Base-by-base conservation (phyloP, 306 rosid species). In the Cucurbita argyrosperma region DNA sequence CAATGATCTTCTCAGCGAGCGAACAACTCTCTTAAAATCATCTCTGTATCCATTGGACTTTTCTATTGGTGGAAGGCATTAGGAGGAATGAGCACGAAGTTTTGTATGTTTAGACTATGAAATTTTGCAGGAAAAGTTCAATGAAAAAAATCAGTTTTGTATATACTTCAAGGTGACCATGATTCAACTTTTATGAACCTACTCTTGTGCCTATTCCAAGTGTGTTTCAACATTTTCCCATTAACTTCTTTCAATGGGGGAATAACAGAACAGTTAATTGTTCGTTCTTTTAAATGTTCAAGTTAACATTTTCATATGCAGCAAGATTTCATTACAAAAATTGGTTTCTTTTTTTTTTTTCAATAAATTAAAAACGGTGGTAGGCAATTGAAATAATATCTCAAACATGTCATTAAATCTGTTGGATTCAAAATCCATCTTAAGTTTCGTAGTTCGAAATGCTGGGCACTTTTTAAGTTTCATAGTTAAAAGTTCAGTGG, bases 31-130 rank as follows among this genome's bases (percentile, higher is more conserved):
- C 39, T 7, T 50, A 21, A 38, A 51, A 51, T n/a, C 35, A 50
- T 71, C 21, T 47, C 15, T 65, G 55, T 68, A 21, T 68, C 72
- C 71, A 71, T 79, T 72, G 74, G 50, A 62, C 71, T 80, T 80
- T 87, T 83, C 71, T 47, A 74, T 74, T 76, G 90, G 87, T 76
- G 35, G 81, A 71, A 85, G 79, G 78, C 83, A 45, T 8, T 35
- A 46, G 64, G 57, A 52, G 78, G 58, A 70, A 78, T 51, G 16
- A 38, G 56, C 71, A 49, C 54, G 4, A 59, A 74, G 35, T 90
- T 79, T 82, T 80, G 85, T 76, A 76, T 80, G 35, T 71, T 61
- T 82, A 74, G 81, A n/a, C 35, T 64, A 69, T 70, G 63, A 81
- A 60, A 73, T 78, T 78, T 39, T 61, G 43, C 53, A 64, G 55